phyloP scores from a whole-genome alignment of 2,329 filamentous ascomycete species.

The Alternaria dauci region DNA sequence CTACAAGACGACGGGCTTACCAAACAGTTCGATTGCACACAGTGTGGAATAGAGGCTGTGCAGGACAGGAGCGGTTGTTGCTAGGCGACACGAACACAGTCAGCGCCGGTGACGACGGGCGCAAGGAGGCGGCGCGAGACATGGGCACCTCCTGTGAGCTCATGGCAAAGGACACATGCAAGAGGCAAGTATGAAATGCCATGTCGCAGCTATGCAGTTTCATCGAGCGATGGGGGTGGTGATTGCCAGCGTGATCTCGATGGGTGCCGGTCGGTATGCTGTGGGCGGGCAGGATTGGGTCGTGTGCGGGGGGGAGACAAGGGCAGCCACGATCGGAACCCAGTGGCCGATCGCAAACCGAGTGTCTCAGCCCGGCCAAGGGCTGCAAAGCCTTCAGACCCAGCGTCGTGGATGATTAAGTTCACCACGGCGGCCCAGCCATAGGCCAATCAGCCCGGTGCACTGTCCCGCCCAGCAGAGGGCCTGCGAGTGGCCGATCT shows the following conservation, averaged over 20 bases:
- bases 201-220: neutral
- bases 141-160: neutral
- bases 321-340: constrained; percentile 13
- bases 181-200: constrained; percentile 1
- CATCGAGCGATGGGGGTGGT: neutral
- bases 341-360: constrained; percentile 8
- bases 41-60: neutral
- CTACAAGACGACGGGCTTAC: neutral
- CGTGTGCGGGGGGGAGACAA: neutral
- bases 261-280: neutral
- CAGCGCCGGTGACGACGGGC: neutral
- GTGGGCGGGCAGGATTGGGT: constrained; percentile 5
- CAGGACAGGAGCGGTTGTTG: neutral
- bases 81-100: neutral
- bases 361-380: constrained; percentile 5
- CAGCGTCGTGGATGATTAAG: constrained; percentile 8
- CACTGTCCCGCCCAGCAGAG: constrained; percentile 9
- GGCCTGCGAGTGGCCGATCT: constrained; percentile 9
- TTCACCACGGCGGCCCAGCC: constrained; percentile 8
- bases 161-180: neutral
- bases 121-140: neutral
- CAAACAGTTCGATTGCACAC: neutral
- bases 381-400: constrained; percentile 11
- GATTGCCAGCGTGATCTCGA: neutral
- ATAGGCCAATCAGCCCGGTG: constrained; percentile 19